Base-by-base conservation (phyloP, 768 basidiomycete genomes). In the Pholiota molesta region DNA sequence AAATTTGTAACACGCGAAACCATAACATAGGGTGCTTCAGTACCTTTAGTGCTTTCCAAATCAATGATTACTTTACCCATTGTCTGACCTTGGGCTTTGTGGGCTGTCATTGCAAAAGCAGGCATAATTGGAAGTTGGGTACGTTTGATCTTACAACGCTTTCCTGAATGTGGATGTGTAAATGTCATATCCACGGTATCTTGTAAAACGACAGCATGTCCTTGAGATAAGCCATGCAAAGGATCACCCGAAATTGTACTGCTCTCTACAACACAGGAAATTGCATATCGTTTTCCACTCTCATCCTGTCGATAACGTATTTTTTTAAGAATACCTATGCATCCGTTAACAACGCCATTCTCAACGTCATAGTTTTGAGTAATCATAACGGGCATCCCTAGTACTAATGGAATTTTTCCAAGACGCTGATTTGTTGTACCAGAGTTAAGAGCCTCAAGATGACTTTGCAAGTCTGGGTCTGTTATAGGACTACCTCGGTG, bases 11-110 rank as follows among this genome's bases (percentile, higher is more conserved):
- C 74, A 0, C 72, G 61, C 3, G 81, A 84, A 0, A 77, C 37
- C 78, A 81, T 81, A 2, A 81, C 78, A 63, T 82, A 82, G 0
- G 78, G 74, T 0, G 73, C 52, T 63, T 80, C 75, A 0, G 71
- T 71, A 0, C 75, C 75, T 7, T 52, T 42, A 35, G 73, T 77
- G 14, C 57, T 59, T 19, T 69, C 33, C 0, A 80, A 21, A 59
- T 81, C 78, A 3, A 80, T 62, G n/a, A 78, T 69, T 0, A 67
- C 74, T 5, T 62, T 62, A 0, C 54, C 10, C 35, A 79, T 35
- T 0, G 77, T 76, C 55, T 75, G 72, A 0, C 80, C 79, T 68
- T 82, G 79, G 0, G 77, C 66, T 61, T 77, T 76, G 54, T 81
- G 75, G 0, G 74, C 74, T 1, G 79, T 81, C 61, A 79, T 73